These are phyloP conservation scores for Xerocomellus chrysenteron DNA, from an alignment of 768 basidiomycete species.

Conservation along the genomic window DNA sequence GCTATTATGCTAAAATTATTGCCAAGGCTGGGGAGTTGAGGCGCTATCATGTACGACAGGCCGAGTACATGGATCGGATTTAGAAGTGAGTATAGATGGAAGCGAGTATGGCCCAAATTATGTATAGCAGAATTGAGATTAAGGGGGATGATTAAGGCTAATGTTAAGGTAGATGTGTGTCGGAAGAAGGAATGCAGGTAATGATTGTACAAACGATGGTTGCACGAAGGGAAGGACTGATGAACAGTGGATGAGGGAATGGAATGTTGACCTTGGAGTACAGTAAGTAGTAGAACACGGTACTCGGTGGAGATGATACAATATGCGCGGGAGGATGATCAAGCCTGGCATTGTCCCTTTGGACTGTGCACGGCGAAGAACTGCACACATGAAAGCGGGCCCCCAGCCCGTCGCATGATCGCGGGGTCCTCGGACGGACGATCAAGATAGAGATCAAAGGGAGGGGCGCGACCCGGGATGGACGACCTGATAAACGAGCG, in stretches of 20 bases:
- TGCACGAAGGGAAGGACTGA: background rate
- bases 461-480: background rate
- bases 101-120: background rate
- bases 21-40: background rate
- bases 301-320: slow-evolving; percentile 8
- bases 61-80: background rate
- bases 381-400: slow-evolving; percentile 48
- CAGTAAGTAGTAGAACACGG: slow-evolving; percentile 17
- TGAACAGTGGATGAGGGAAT: background rate
- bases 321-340: background rate
- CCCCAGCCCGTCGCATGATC: background rate
- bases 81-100: slow-evolving; percentile 3
- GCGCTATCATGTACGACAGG: background rate
- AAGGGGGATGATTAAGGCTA: background rate
- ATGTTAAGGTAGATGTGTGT: background rate
- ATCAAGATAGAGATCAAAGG: slow-evolving; percentile 8
- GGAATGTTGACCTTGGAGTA: slow-evolving; percentile 2
- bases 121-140: slow-evolving; percentile 6
- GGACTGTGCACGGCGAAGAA: slow-evolving; percentile 48
- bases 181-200: slow-evolving; percentile 12
- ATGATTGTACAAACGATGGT: slow-evolving; percentile 9
- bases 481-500: slow-evolving; percentile 29
- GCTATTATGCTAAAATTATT: background rate
- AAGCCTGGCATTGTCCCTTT: slow-evolving; percentile 17
- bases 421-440: background rate